phyloP scores from a whole-genome alignment of 1,284 basidiomycete species.

The Malassezia dermatis region DNA sequence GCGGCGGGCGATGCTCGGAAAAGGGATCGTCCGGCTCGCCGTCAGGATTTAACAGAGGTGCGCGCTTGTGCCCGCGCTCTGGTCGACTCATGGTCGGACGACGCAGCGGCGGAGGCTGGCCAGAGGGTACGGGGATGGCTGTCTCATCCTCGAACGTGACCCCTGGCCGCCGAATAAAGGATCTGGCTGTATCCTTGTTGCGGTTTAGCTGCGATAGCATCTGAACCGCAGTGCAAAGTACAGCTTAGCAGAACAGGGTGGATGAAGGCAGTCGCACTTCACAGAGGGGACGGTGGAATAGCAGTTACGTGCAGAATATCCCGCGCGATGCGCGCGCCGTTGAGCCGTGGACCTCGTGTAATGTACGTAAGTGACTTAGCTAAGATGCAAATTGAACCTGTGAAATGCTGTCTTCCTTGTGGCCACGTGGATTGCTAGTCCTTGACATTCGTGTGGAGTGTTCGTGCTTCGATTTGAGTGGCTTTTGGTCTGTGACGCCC shows the following conservation, averaged over 20 bases:
- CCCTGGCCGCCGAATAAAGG: constrained; percentile 40
- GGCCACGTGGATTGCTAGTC: neutral
- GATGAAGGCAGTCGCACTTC: neutral
- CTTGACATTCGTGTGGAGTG: neutral
- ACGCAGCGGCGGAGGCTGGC: constrained; percentile 41
- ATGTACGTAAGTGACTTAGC: neutral
- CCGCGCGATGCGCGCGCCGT: neutral
- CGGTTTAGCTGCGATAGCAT: constrained; percentile 16
- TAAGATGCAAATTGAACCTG: neutral
- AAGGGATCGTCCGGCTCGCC: constrained; percentile 16
- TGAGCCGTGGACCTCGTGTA: neutral
- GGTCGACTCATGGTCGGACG: constrained; percentile 61
- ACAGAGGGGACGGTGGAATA: neutral
- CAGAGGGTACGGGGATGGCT: constrained; percentile 34
- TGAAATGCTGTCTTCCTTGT: neutral
- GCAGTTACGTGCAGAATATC: neutral
- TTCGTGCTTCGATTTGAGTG: neutral
- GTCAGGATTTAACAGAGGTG: constrained; percentile 58
- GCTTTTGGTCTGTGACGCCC: neutral
- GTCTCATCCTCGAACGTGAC: constrained; percentile 21
- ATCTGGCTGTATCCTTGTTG: constrained; percentile 22
- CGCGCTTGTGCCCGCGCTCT: constrained; percentile 55
- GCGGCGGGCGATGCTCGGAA: neutral
- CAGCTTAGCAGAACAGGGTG: neutral
- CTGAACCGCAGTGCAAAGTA: neutral